A percentile compares a stretch with the other conserved stretches of the same genome.
Conservation (phyloP, 805 yeast genomes). For the Scheffersomyces lignosus region DNA sequence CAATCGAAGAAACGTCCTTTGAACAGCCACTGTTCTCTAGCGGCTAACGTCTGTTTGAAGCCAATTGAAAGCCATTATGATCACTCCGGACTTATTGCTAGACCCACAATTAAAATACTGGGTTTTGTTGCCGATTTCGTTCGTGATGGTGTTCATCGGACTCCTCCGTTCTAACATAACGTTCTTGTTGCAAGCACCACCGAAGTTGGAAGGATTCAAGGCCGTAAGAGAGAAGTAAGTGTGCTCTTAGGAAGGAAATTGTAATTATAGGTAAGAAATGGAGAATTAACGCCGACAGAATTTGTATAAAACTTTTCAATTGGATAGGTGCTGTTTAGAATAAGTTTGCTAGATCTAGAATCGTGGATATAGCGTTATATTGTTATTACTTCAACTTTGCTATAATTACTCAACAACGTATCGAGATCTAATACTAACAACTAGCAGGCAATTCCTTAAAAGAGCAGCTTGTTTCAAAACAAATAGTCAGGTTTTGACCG, state of each 20-base stretch:
- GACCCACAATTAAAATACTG: slow-evolving; percentile 85
- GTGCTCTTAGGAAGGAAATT: no score
- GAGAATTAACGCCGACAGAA: neutral
- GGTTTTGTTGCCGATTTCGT: slow-evolving; percentile 87
- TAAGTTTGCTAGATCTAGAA: no score
- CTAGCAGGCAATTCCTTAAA: slow-evolving; percentile 57
- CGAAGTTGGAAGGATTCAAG: slow-evolving; percentile 52
- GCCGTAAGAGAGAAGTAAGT: slow-evolving; percentile 49
- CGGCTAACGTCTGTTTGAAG: no score
- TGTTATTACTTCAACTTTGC: no score
- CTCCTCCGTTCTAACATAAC: slow-evolving; percentile 70
- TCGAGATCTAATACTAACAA: no score
- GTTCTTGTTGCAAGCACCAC: slow-evolving; percentile 55
- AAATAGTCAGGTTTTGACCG: slow-evolving; percentile 53
- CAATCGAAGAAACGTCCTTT: no score
- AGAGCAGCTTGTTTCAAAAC: slow-evolving; percentile 58
- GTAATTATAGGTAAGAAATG: neutral
- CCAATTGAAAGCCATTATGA: slow-evolving; percentile 1
- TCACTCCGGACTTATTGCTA: slow-evolving; percentile 40
- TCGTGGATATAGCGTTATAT: no score
- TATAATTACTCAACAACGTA: no score
- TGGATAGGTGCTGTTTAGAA: neutral
- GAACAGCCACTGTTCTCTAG: no score
- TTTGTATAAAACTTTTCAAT: neutral
- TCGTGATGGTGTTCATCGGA: slow-evolving; percentile 89